Evolutionary conservation across 2,329 filamentous ascomycete genomes (phyloP), one percentile per base, ranked within the genome.

Genomic region (Colletotrichum sansevieriae): DNA sequence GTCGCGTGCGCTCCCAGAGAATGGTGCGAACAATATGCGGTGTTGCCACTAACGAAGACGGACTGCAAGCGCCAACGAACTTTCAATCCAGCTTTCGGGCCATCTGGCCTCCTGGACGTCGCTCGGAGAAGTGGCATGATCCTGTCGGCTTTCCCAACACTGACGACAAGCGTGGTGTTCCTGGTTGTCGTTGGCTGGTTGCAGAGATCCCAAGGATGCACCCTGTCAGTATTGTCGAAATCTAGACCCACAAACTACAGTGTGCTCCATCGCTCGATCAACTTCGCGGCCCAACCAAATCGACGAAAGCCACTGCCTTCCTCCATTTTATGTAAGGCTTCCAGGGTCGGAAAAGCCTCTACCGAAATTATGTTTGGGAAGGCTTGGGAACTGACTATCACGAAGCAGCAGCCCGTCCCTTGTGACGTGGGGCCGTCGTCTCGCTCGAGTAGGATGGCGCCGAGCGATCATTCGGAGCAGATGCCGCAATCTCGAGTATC

Each of bases 381-480:
- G 49, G 62, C 62, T 33, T 33, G 56, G 15, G 56, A 69, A 63
- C 43, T 69, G 66, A 61, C 61, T 22, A 59, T 65, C 61, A 68
- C 54, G 18, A 68, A 54, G 65, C 61, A 59, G 41, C 61, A 68
- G 33, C 54, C 61, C 47, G 47, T 65, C 39, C 61, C 65, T 43
- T 47, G 65, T 41, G 61, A 65, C 47, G 47, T 68, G 20, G 47
- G 65, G 33, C 65, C 61, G 41, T 15, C 61, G 22, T 59, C 39
- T 33, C 54, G 61, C 15, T 68, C 61, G 29, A 59, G 65, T 47
- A 37, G 20, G 41, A 68, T 65, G 39, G 61, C 29, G 49, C 58
- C 54, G 22, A 59, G 61, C 41, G 65, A 59, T 22, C 61, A 41
- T 41, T 65, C 39, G 22, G 65, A 57, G 8, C 54, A 54, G 46